A percentile compares a stretch with the other conserved stretches of the same genome.
phyloP scores from a whole-genome alignment of 176 grass and related monocot species.

The Lolium rigidum region DNA sequence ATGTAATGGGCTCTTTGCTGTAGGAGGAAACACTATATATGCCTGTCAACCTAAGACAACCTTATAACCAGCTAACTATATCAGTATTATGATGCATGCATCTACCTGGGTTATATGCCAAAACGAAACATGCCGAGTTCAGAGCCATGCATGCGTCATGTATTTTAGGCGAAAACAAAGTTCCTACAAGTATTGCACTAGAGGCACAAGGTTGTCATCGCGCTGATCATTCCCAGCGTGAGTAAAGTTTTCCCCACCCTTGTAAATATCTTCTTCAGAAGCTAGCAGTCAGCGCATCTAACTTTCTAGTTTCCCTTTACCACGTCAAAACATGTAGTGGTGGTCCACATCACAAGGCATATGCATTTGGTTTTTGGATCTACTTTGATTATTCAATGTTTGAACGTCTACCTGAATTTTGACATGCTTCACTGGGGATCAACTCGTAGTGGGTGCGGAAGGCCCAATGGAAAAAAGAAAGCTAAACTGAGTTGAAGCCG shows the following conservation, averaged over 20 bases:
- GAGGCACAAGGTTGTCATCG: slow-evolving; percentile 25
- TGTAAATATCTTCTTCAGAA: slow-evolving; percentile 43
- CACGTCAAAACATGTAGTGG: slow-evolving; percentile 41
- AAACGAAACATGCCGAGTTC: slow-evolving; percentile 27
- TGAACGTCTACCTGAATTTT: slow-evolving; percentile 50
- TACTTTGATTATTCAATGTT: slow-evolving; percentile 32
- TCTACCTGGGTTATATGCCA: not conserved
- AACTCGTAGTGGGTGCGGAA: slow-evolving; percentile 45
- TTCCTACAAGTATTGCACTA: slow-evolving; percentile 29
- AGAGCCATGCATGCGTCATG: not conserved
- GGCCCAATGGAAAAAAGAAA: slow-evolving; percentile 19
- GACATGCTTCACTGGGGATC: slow-evolving; percentile 14
- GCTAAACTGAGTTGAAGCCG: slow-evolving; percentile 38
- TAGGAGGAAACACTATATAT: slow-evolving; percentile 22
- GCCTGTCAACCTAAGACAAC: slow-evolving; percentile 16
- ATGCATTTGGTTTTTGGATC: slow-evolving; percentile 40
- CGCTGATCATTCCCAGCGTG: slow-evolving; percentile 27
- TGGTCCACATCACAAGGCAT: slow-evolving; percentile 54
- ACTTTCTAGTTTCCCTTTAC: slow-evolving; percentile 43
- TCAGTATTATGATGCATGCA: slow-evolving; percentile 23
- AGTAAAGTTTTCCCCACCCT: slow-evolving; percentile 35
- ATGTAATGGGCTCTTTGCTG: not conserved
- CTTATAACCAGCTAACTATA: not conserved
- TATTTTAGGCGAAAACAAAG: slow-evolving; percentile 23
- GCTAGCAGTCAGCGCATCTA: slow-evolving; percentile 35